These are phyloP conservation scores for Fusarium scirpi DNA, from an alignment of 2,329 filamentous ascomycete genomes.

Conservation along the genomic window DNA sequence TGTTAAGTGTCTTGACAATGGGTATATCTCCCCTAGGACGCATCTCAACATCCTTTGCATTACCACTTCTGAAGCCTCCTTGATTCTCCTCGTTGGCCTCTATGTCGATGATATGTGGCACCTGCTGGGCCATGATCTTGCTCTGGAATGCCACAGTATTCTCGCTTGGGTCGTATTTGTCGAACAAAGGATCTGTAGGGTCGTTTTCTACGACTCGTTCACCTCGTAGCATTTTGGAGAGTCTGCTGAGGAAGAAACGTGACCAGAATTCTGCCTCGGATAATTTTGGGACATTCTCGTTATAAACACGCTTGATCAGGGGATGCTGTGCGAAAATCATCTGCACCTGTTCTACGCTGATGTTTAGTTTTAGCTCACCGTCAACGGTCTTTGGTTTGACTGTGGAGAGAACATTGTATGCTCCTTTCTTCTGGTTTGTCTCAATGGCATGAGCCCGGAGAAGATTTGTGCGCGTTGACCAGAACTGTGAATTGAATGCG, in stretches of 20 bases:
- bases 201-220: conserved; percentile 86
- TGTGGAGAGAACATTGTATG: conserved; percentile 93
- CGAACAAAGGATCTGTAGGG: conserved; percentile 80
- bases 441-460: conserved; percentile 93
- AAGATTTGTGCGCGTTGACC: conserved; percentile 87
- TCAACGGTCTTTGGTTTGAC: conserved; percentile 74
- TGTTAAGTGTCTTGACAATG: conserved; percentile 90
- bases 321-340: conserved; percentile 95
- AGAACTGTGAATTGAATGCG: conserved; percentile 93
- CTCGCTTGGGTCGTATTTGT: conserved; percentile 84
- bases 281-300: conserved; percentile 89
- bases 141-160: conserved; percentile 67
- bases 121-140: conserved; percentile 70
- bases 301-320: conserved; percentile 88
- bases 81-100: conserved; percentile 96
- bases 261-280: conserved; percentile 90
- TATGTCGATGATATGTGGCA: conserved; percentile 91
- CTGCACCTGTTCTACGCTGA: conserved; percentile 91
- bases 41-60: conserved; percentile 92
- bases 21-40: conserved; percentile 83
- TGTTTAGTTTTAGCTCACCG: conserved; percentile 78
- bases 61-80: conserved; percentile 83
- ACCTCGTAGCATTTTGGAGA: conserved; percentile 92
- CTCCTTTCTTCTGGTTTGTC: conserved; percentile 83
- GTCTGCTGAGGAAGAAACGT: conserved; percentile 88